phyloP scores from a whole-genome alignment of 2,329 filamentous ascomycete genomes.

The Monosporascus ibericus region DNA sequence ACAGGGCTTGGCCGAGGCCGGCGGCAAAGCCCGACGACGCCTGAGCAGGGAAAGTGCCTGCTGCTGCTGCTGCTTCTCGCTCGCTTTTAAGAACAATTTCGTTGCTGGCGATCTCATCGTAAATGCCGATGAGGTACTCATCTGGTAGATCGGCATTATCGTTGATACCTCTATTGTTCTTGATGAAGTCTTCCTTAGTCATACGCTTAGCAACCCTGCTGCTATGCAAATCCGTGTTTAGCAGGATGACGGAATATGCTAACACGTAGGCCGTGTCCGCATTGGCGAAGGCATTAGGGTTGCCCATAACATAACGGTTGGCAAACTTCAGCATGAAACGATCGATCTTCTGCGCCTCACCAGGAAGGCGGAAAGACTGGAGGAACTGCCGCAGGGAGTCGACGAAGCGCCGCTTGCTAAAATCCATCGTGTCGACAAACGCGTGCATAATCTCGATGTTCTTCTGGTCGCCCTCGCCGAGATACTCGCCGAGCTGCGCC shows the following conservation, averaged over 20 bases:
- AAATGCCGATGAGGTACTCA: conserved; percentile 85
- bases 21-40: conserved; percentile 67
- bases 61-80: conserved; percentile 77
- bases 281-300: conserved; percentile 95
- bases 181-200: conserved; percentile 97
- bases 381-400: conserved; percentile 87
- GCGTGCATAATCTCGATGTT: conserved; percentile 98
- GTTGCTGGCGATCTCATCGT: conserved; percentile 82
- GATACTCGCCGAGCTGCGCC: conserved; percentile 83
- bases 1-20: conserved; percentile 80
- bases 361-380: conserved; percentile 89
- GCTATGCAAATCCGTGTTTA: conserved; percentile 95
- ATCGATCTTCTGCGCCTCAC: conserved; percentile 98
- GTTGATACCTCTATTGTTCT: conserved; percentile 98
- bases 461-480: conserved; percentile 87
- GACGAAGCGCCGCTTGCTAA: conserved; percentile 83
- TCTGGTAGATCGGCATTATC: conserved; percentile 89
- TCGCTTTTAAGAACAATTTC: conserved; percentile 95
- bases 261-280: conserved; percentile 96
- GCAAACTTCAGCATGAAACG: conserved; percentile 99
- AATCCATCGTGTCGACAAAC: conserved; percentile 94
- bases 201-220: conserved; percentile 77
- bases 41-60: conserved; percentile 55
- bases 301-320: conserved; percentile 88
- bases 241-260: conserved; percentile 91